Base-by-base conservation (phyloP, 495 filamentous ascomycete genomes). In the Pseudevernia furfuracea region DNA sequence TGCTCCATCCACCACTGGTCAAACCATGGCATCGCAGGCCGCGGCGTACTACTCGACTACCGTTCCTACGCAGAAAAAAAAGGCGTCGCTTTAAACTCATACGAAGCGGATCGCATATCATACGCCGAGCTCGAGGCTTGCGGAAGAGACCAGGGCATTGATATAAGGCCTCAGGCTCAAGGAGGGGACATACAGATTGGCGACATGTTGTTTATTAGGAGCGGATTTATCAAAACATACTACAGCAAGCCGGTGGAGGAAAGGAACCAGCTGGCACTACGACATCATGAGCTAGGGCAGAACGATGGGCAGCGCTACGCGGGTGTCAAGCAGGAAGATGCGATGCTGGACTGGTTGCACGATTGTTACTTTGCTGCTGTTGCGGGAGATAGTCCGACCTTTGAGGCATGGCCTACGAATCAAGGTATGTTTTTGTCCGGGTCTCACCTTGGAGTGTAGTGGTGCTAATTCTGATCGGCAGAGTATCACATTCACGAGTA, bases 201-300 rank as follows among this genome's bases (percentile, higher is more conserved):
- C 28, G 89, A 91, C 66, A 82, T 91, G 38, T 77, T 91, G 25
- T 78, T 91, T 59, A 68, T 91, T 38, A 81, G 89, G 49, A 85
- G 81, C 1, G 87, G 89, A 0, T 87, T 86, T 69, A 82, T 85
- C 38, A 79, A 85, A 56, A 71, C 79, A 15, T 85, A 89, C 66
- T 69, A 82, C 61, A 65, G 67, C 28, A 66, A 79, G 25, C 64
- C 69, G 2, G 65, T 71, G 0, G 78, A 76, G 34, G 79, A 78
- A 61, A 74, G 79, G 48, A 66, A 67, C 19, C 79, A 71, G 64
- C 38, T 71, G 4, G 79, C 75, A 14, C 67, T 75, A 34, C 77
- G 81, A 67, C 39, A 68, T 76, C 74, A 76, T 49, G 61, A 19
- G 63, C 65, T 59, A 6, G 72, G 78, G 5, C 74, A 64, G 72